A percentile compares a stretch with the other conserved stretches of the same genome.
Evolutionary conservation across 2,329 filamentous ascomycete genomes (phyloP).

Genomic region (Fonsecaea nubica): DNA sequence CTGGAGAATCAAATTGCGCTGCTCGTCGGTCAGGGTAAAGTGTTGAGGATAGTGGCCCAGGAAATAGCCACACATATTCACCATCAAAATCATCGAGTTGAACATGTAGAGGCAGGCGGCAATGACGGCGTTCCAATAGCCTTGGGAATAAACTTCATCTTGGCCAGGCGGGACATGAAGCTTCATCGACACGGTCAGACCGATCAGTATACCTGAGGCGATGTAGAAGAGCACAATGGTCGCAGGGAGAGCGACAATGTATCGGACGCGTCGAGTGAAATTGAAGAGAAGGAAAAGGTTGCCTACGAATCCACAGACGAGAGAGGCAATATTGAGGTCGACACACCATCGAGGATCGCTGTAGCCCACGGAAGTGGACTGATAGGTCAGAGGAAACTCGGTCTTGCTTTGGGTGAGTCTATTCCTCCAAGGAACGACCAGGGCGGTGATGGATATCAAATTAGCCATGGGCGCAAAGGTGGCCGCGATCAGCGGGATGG

Average conservation of each 20-base stretch:
- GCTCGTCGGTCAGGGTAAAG: conserved; percentile 77
- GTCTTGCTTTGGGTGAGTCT: conserved; percentile 48
- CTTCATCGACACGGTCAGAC: conserved; percentile 70
- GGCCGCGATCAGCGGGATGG: conserved; percentile 78
- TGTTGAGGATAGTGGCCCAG: conserved; percentile 77
- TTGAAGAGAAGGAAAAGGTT: conserved; percentile 86
- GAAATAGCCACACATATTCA: conserved; percentile 80
- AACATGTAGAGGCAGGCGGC: conserved; percentile 80
- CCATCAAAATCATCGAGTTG: conserved; percentile 74
- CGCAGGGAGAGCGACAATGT: conserved; percentile 79
- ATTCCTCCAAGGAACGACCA: conserved; percentile 79
- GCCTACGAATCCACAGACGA: conserved; percentile 75
- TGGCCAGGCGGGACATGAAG: conserved; percentile 61
- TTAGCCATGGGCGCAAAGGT: conserved; percentile 86
- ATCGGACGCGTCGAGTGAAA: conserved; percentile 80
- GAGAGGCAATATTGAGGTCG: conserved; percentile 76
- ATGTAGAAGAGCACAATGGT: conserved; percentile 82
- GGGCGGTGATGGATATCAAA: conserved; percentile 82
- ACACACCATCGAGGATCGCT: conserved; percentile 76
- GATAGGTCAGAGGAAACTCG: conserved; percentile 55
- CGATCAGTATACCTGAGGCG: conserved; percentile 67
- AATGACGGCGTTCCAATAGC: conserved; percentile 85
- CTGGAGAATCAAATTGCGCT: conserved; percentile 87
- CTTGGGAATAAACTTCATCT: conserved; percentile 72
- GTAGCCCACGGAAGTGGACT: conserved; percentile 59